Percentiles rank a stretch among this genome's conserved stretches.
Conservation (phyloP, 1,284 basidiomycete genomes). For the Gymnopus androsaceus region DNA sequence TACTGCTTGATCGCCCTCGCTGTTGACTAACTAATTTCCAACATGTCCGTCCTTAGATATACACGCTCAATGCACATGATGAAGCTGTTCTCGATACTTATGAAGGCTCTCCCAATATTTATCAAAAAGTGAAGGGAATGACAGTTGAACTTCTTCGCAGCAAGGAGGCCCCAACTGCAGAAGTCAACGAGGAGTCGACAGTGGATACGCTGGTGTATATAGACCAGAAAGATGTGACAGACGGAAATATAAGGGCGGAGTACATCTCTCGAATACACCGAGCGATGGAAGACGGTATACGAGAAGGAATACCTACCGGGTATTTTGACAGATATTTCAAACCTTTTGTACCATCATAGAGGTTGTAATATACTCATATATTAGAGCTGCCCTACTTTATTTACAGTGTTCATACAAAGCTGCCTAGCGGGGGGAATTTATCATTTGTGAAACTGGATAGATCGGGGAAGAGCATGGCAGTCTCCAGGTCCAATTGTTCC, state of each 20-base stretch:
- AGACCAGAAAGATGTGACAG: slow-evolving; percentile 32
- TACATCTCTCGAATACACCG: slow-evolving; percentile 46
- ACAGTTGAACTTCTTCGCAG: slow-evolving; percentile 19
- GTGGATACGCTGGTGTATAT: slow-evolving; percentile 41
- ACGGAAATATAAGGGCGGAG: slow-evolving; percentile 36
- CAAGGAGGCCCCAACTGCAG: slow-evolving; percentile 2
- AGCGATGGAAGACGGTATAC: slow-evolving; percentile 40
- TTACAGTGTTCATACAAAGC: not conserved
- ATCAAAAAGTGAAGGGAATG: slow-evolving; percentile 29
- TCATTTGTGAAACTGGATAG: not conserved
- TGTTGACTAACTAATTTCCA: not conserved
- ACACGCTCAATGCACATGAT: slow-evolving; percentile 35
- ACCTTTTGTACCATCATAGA: slow-evolving; percentile 29
- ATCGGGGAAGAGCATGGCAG: slow-evolving; percentile 9
- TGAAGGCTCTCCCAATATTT: slow-evolving; percentile 35
- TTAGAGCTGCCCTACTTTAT: not conserved
- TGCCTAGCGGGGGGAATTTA: not conserved
- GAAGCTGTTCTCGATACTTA: slow-evolving; percentile 35
- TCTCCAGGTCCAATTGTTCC: slow-evolving; percentile 18
- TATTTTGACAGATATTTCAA: slow-evolving; percentile 45
- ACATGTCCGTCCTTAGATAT: slow-evolving; percentile 26
- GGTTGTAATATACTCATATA: not conserved
- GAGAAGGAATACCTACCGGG: slow-evolving; percentile 37
- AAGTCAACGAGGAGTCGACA: slow-evolving; percentile 11
- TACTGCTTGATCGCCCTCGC: not conserved